phyloP scores from a whole-genome alignment of 2,329 filamentous ascomycete genomes.

The Hymenoscyphus albidus region DNA sequence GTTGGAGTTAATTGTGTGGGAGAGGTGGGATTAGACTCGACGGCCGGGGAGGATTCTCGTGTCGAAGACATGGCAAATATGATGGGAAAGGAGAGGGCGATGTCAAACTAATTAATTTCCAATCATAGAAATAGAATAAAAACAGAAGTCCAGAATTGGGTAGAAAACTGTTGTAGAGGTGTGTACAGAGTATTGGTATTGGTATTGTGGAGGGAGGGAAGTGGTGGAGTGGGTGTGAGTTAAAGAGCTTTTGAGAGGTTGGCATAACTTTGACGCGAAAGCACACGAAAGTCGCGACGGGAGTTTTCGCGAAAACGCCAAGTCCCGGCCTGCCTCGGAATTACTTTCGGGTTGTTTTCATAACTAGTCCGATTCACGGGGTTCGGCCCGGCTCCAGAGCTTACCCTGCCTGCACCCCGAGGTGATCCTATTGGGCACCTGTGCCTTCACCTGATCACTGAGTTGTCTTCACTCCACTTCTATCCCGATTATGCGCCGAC shows the following conservation, averaged over 20 bases:
- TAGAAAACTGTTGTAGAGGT: not conserved
- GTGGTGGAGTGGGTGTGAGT: not conserved
- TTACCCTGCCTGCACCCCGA: too few relatives aligned
- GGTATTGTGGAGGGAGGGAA: constrained; percentile 2
- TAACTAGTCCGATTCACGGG: too few relatives aligned
- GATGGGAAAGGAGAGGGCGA: constrained; percentile 1
- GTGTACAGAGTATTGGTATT: not conserved
- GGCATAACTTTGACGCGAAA: not conserved
- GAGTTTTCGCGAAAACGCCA: constrained; percentile 6
- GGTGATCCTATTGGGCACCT: not conserved
- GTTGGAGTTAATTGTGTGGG: constrained; percentile 44
- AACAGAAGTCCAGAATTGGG: not conserved
- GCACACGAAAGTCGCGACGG: not conserved
- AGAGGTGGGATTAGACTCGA: constrained; percentile 43
- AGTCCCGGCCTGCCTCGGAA: too few relatives aligned
- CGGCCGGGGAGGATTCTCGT: constrained; percentile 44
- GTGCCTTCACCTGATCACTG: not conserved
- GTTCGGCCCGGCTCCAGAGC: too few relatives aligned
- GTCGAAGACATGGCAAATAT: constrained; percentile 45
- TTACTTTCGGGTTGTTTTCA: too few relatives aligned
- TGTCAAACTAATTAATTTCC: constrained; percentile 7
- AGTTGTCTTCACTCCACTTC: not conserved
- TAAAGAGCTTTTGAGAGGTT: not conserved
- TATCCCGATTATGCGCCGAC: not conserved
- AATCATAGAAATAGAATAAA: constrained; percentile 3